phyloP scores from a whole-genome alignment of 768 basidiomycete genomes.

The Boletus insuetus region DNA sequence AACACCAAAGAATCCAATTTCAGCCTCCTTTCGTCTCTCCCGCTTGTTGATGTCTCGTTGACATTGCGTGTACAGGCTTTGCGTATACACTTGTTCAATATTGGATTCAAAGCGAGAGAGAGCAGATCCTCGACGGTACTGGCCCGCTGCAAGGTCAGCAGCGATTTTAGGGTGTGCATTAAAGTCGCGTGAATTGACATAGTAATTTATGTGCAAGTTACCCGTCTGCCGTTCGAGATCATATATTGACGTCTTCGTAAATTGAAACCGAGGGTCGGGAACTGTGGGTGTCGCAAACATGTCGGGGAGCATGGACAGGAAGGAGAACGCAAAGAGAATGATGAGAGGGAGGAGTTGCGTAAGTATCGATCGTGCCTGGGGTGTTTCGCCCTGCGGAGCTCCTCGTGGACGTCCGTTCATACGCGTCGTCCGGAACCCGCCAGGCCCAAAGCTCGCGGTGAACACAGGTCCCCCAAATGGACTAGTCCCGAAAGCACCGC shows the following conservation, averaged over 20 bases:
- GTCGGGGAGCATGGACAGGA: constrained; percentile 76
- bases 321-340: constrained; percentile 78
- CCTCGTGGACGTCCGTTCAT: constrained; percentile 37
- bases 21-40: constrained; percentile 68
- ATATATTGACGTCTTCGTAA: constrained; percentile 56
- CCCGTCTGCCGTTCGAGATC: constrained; percentile 71
- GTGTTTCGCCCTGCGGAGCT: constrained; percentile 36
- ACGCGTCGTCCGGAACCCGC: constrained; percentile 75
- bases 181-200: constrained; percentile 78
- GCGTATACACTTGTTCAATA: constrained; percentile 74
- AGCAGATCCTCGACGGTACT: constrained; percentile 28
- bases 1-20: constrained; percentile 86
- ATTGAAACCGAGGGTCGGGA: constrained; percentile 81
- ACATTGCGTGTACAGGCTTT: constrained; percentile 69
- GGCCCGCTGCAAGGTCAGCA: constrained; percentile 57
- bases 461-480: constrained; percentile 57
- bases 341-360: constrained; percentile 83
- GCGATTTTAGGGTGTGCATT: constrained; percentile 72
- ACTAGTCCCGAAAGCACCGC: constrained; percentile 54
- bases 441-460: constrained; percentile 73
- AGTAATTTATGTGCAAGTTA: constrained; percentile 73
- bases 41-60: constrained; percentile 64
- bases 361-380: constrained; percentile 55
- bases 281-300: constrained; percentile 63
- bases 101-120: constrained; percentile 66